Evolutionary conservation across 2,329 filamentous ascomycete genomes (phyloP), one percentile per base, ranked within the genome.

Genomic region (Ophiostoma australiae): DNA sequence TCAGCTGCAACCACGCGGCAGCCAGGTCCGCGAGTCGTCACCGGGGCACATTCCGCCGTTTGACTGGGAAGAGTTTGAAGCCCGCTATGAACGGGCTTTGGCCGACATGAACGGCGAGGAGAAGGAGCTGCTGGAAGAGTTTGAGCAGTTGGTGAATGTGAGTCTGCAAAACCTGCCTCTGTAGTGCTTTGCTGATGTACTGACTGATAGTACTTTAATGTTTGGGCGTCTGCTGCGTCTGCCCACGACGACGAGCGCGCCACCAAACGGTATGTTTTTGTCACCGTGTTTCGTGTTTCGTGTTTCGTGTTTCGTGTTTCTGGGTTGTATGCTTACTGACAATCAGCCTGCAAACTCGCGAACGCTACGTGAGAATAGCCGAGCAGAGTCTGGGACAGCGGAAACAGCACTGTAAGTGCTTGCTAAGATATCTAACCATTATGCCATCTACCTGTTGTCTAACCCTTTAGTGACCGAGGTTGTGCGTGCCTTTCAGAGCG

Each of bases 21-120:
- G 69, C 39, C 71, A 70, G 33, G 58, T 55, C 7, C 67, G 41
- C 6, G 69, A 69, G 33, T 39, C 63, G 20, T 66, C 63, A 1
- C 84, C 85, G 0, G 84, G 84, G 23, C 80, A 69, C 80, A 92
- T 72, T 80, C 81, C 66, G 70, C 80, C 76, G 0, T 93, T 91
- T 76, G 87, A 94, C 79, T 97, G 93, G 93, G 83, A 89, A 2
- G 85, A 90, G n/a, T 89, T 97, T 41, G 85, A 93, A 78, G 77
- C 82, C 1, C 86, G 87, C 61, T 97, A 93, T 75, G 84, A 89
- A 72, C 81, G 85, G 69, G 88, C 87, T 23, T 86, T 97, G 75
- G 80, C 82, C 17, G 83, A 89, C 58, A 86, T 90, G 44, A 85
- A 89, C 69, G 81, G 83, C 1, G 81, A 88, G 1, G 93, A 97